A percentile compares a stretch with the other conserved stretches of the same genome.
Conservation (phyloP, 2,329 filamentous ascomycete genomes). For the Xylaria polymorpha region DNA sequence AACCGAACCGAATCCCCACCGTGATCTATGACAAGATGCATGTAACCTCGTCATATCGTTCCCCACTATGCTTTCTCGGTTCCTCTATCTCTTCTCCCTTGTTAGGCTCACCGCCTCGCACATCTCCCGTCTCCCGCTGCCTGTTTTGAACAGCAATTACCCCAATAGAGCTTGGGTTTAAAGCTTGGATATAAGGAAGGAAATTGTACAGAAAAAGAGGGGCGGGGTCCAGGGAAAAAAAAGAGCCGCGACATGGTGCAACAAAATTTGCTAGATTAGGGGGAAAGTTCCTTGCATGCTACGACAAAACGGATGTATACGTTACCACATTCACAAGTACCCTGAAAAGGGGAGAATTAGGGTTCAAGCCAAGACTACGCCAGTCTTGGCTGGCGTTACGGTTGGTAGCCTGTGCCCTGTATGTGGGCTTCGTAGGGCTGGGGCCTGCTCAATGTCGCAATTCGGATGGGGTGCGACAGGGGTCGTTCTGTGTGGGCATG, state of each 20-base stretch:
- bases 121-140: neutral
- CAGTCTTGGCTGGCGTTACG: slow-evolving; percentile 16
- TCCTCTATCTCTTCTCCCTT: slow-evolving; percentile 11
- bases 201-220: neutral
- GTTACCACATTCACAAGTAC: slow-evolving; percentile 13
- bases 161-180: neutral
- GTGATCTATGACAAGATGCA: slow-evolving; percentile 26
- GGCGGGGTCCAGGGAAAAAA: neutral
- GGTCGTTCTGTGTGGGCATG: slow-evolving; percentile 8
- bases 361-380: slow-evolving; percentile 21
- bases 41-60: slow-evolving; percentile 28
- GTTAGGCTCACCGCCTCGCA: slow-evolving; percentile 33
- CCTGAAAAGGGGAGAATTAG: slow-evolving; percentile 18
- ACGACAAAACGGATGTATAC: slow-evolving; percentile 9
- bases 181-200: neutral
- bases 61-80: slow-evolving; percentile 22
- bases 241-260: slow-evolving; percentile 14
- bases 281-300: slow-evolving; percentile 36
- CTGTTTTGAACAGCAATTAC: slow-evolving; percentile 2
- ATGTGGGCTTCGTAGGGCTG: slow-evolving; percentile 34
- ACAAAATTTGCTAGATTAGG: slow-evolving; percentile 11
- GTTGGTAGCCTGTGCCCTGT: slow-evolving; percentile 5
- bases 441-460: slow-evolving; percentile 31
- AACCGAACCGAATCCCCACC: slow-evolving; percentile 24
- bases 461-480: slow-evolving; percentile 21